Evolutionary conservation across 768 basidiomycete species (phyloP).

Genomic region (Leccinum ochraceum): DNA sequence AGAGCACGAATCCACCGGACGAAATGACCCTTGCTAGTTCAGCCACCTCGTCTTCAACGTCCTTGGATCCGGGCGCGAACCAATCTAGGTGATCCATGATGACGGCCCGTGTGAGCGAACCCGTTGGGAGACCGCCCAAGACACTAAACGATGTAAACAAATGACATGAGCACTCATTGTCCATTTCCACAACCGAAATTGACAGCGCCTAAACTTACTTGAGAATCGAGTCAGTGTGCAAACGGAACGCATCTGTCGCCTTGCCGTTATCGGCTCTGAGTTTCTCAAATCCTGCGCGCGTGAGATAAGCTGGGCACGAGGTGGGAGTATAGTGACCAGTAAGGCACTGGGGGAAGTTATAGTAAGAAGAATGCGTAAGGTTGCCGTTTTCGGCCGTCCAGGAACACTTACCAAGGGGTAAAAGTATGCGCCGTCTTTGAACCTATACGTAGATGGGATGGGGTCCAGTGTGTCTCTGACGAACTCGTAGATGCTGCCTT

Average conservation of each 20-base stretch:
- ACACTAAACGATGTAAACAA: constrained; percentile 35
- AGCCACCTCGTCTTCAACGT: constrained; percentile 51
- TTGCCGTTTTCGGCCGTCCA: not conserved
- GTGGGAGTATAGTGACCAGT: constrained; percentile 56
- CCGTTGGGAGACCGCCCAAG: constrained; percentile 42
- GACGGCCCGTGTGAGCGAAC: constrained; percentile 59
- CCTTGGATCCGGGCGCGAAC: constrained; percentile 49
- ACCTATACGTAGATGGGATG: constrained; percentile 43
- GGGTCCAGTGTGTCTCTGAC: constrained; percentile 55
- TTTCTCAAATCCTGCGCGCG: constrained; percentile 55
- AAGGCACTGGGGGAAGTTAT: constrained; percentile 32
- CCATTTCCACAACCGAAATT: not conserved
- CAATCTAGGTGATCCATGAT: constrained; percentile 75
- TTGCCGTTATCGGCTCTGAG: constrained; percentile 50
- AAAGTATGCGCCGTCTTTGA: constrained; percentile 67
- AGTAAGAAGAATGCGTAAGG: constrained; percentile 4
- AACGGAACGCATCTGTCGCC: constrained; percentile 54
- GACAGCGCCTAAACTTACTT: constrained; percentile 43
- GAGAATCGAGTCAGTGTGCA: constrained; percentile 72
- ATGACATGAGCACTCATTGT: not conserved
- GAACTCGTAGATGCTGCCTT: constrained; percentile 50
- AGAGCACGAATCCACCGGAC: constrained; percentile 61
- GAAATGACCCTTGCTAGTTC: constrained; percentile 59
- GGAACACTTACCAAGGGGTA: constrained; percentile 50
- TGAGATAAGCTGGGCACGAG: constrained; percentile 67